Base-by-base conservation (phyloP, 1,139 yeast species). In the Lodderomyces parapsilosis region DNA sequence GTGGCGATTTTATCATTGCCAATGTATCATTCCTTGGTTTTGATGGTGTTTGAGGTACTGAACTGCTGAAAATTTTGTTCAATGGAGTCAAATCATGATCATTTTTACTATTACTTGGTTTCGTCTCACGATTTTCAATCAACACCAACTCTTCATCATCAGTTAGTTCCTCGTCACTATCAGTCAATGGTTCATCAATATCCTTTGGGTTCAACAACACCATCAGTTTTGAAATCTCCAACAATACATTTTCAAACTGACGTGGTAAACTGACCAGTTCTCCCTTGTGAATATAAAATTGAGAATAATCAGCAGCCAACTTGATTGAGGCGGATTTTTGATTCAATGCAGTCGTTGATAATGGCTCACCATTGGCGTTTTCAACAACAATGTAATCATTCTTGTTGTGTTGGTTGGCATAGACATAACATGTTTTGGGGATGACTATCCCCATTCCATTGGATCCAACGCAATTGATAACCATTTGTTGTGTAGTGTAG, bases 381-480 rank as follows among this genome's bases (percentile, higher is more conserved):
- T 69, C 76, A 43, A 59, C 52, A 30, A 66, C 57, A 28, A 63
- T 57, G 43, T 65, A 78, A 24, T 55, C 58, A 44, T 66, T 58
- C 4, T 63, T 57, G 5, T 50, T 44, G 32, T 57, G 56, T 6
- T 18, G 19, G 13, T 67, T 54, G 15, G 65, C 61, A 13, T 39
- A 45, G 6, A 71, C 72, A 24, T 57, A 57, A 47, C 78, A 73
- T 14, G 70, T 58, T 44, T 63, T 63, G 1, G 91, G 91, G 39
- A 86, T 74, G 9, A 77, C 71, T 28, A 86, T 74, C 17, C 77
- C 78, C 45, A 83, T 64, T 4, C 94, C 94, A 55, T 86, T 86
- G 65, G 79, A 76, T 1, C 95, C 94, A 46, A 79, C 56, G 56
- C 94, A 86, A 38, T 71, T 73, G 43, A 86, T 60, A 6, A 51